These are phyloP conservation scores for Moniliophthora roreri DNA, from an alignment of 1,284 basidiomycete genomes.

Conservation along the genomic window DNA sequence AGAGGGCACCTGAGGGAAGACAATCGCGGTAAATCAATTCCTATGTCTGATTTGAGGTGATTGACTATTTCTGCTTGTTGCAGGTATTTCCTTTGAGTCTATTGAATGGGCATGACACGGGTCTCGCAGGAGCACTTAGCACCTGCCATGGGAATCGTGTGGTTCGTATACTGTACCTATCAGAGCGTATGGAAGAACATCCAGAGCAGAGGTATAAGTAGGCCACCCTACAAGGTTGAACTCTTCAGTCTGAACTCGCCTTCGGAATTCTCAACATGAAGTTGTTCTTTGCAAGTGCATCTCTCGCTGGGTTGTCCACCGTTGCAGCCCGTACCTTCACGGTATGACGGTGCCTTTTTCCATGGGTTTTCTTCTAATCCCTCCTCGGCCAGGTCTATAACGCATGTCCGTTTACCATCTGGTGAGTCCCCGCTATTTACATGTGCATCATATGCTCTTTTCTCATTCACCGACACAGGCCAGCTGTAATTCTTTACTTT, in stretches of 20 bases:
- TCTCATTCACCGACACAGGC: conserved; percentile 24
- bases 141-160: too few relatives aligned
- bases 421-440: conserved; percentile 25
- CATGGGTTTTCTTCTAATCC: neutral
- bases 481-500: conserved; percentile 28
- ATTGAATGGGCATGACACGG: too few relatives aligned
- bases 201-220: neutral
- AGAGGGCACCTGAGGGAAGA: too few relatives aligned
- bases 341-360: conserved; percentile 10
- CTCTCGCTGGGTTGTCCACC: conserved; percentile 25
- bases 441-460: neutral
- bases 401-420: conserved; percentile 44
- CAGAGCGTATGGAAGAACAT: neutral
- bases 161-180: too few relatives aligned
- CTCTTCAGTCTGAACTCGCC: neutral
- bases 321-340: conserved; percentile 37
- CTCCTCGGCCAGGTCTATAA: conserved; percentile 34
- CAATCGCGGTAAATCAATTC: too few relatives aligned
- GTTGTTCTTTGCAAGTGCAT: conserved; percentile 19
- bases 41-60: too few relatives aligned
- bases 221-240: too few relatives aligned
- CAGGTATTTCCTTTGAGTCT: too few relatives aligned
- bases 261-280: conserved; percentile 26
- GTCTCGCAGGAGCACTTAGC: too few relatives aligned
- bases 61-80: too few relatives aligned